Evolutionary conservation across 75 land plant species (phyloP).

Genomic region (Selaginella moellendorffii): DNA sequence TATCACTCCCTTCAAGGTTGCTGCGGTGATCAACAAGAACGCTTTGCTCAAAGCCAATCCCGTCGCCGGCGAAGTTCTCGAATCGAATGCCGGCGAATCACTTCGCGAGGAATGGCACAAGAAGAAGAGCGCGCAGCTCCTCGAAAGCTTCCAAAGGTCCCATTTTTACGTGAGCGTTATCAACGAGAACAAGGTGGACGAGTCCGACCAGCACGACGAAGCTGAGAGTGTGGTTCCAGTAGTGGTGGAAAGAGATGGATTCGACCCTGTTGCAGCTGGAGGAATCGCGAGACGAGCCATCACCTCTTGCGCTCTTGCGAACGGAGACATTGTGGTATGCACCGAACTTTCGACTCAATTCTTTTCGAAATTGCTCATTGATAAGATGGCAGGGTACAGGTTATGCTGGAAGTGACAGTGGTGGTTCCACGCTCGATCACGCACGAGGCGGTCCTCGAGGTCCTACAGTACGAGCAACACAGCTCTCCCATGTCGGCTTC

Average conservation of each 20-base stretch:
- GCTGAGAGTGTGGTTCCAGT: slow-evolving; percentile 24
- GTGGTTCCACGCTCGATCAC: slow-evolving; percentile 41
- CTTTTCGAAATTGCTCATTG: no score
- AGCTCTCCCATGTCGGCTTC: background rate
- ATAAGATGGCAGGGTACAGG: slow-evolving; percentile 47
- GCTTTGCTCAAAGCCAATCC: background rate
- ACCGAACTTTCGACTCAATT: slow-evolving; percentile 6
- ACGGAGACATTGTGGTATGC: slow-evolving; percentile 94
- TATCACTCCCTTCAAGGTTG: slow-evolving; percentile 83
- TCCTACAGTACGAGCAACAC: slow-evolving; percentile 84
- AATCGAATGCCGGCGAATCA: slow-evolving; percentile 31
- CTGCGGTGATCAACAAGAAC: slow-evolving; percentile 55
- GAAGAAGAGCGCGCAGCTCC: slow-evolving; percentile 41
- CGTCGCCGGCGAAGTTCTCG: background rate
- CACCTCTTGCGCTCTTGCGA: slow-evolving; percentile 56
- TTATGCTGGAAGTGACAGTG: slow-evolving; percentile 75
- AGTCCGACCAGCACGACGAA: slow-evolving; percentile 9
- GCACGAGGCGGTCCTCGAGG: slow-evolving; percentile 67
- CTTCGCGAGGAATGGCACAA: slow-evolving; percentile 51
- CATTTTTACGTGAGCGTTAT: slow-evolving; percentile 84
- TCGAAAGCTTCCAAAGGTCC: slow-evolving; percentile 59
- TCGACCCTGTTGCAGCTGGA: slow-evolving; percentile 67
- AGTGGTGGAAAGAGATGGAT: slow-evolving; percentile 59
- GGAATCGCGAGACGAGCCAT: slow-evolving; percentile 64
- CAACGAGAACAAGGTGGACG: slow-evolving; percentile 11